Evolutionary conservation across 164 flowering plant species (phyloP).

Genomic region (Magnolia kwangsiensis): DNA sequence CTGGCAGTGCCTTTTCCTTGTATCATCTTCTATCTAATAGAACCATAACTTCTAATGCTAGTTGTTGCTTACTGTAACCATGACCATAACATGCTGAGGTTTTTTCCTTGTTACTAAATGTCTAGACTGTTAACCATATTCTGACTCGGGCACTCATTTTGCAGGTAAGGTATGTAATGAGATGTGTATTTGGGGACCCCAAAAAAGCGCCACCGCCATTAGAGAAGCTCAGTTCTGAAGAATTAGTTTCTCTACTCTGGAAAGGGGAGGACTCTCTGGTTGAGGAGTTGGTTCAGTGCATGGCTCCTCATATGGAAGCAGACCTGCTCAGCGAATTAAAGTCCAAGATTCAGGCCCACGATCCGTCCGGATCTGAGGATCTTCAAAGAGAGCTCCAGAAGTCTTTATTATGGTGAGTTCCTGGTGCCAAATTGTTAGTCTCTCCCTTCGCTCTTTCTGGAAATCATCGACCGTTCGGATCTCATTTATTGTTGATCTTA

Average conservation of each 20-base stretch:
- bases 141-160: slow-evolving; percentile 4
- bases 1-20: not conserved
- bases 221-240: slow-evolving; percentile 73
- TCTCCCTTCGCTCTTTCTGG: not conserved
- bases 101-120: not conserved
- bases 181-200: slow-evolving; percentile 81
- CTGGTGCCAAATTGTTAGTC: not conserved
- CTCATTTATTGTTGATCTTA: not conserved
- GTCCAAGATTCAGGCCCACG: slow-evolving; percentile 64
- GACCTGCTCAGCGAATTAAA: slow-evolving; percentile 50
- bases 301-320: slow-evolving; percentile 80
- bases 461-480: not conserved
- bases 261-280: slow-evolving; percentile 91
- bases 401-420: slow-evolving; percentile 77
- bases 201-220: slow-evolving; percentile 93
- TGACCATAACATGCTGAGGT: not conserved
- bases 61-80: not conserved
- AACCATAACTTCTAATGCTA: not conserved
- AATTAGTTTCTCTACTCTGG: slow-evolving; percentile 68
- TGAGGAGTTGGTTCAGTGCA: slow-evolving; percentile 76
- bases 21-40: not conserved
- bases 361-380: slow-evolving; percentile 74
- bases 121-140: not conserved
- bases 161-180: slow-evolving; percentile 95
- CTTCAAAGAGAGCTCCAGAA: slow-evolving; percentile 54